A percentile compares a stretch with the other conserved stretches of the same genome.
These are phyloP conservation scores for Toxicodendron radicans DNA, from an alignment of 345 rosid genomes.

Conservation along the genomic window DNA sequence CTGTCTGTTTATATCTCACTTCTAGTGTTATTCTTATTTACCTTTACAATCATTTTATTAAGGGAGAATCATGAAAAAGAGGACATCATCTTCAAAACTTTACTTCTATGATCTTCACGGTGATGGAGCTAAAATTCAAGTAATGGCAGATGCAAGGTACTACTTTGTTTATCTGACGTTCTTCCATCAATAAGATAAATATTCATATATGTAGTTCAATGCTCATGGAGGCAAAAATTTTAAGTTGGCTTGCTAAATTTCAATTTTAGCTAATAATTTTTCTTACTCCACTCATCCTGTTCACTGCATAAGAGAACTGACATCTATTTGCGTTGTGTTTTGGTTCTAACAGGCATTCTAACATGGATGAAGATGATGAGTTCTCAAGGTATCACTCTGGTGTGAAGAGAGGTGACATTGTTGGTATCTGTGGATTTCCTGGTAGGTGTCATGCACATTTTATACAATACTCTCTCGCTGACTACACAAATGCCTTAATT, in stretches of 20 bases:
- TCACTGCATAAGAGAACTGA: too few species aligned
- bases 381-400: slow-evolving; percentile 8
- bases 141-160: slow-evolving; percentile 8
- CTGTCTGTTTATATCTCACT: not conserved
- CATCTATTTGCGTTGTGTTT: too few species aligned
- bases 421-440: slow-evolving; percentile 14
- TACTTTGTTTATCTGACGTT: too few species aligned
- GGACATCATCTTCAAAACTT: slow-evolving; percentile 5
- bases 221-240: too few species aligned
- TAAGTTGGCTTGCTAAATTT: too few species aligned
- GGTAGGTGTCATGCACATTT: not conserved
- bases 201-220: too few species aligned
- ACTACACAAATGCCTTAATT: too few species aligned
- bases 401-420: slow-evolving; percentile 1
- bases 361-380: slow-evolving; percentile 6
- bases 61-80: slow-evolving; percentile 5
- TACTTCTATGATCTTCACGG: slow-evolving; percentile 7
- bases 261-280: too few species aligned
- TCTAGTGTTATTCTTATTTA: not conserved
- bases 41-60: not conserved
- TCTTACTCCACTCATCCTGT: too few species aligned
- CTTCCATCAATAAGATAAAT: too few species aligned
- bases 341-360: not conserved
- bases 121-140: slow-evolving; percentile 4
- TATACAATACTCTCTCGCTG: too few species aligned